Conservation (phyloP, 352 stramenopile genomes). For the Synura sp. region DNA sequence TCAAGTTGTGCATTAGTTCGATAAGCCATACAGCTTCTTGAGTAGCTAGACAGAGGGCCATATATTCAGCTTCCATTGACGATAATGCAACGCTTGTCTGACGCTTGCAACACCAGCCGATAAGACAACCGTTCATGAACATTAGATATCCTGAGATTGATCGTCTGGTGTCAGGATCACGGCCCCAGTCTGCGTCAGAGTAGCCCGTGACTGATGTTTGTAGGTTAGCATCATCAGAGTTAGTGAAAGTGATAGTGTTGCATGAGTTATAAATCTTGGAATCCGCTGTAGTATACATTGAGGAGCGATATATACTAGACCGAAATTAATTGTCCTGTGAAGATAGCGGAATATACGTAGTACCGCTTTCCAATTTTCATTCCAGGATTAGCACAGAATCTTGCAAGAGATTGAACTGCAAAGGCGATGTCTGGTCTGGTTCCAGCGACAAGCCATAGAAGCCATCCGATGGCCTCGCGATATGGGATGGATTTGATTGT, state of each 20-base stretch:
- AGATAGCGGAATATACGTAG: not conserved
- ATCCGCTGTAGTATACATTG: not conserved
- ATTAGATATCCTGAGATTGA: slow-evolving; percentile 10
- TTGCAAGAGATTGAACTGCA: not conserved
- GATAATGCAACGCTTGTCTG: not conserved
- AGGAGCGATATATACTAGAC: not conserved
- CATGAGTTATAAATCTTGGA: slow-evolving; percentile 8
- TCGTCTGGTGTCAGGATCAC: slow-evolving; percentile 3
- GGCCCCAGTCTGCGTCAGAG: not conserved
- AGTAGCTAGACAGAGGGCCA: not conserved
- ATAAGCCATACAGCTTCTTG: slow-evolving; percentile 16
- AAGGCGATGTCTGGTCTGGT: not conserved
- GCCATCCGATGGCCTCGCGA: not conserved
- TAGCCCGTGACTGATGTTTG: not conserved
- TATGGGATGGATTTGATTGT: not conserved
- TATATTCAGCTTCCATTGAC: slow-evolving; percentile 25
- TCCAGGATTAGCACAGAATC: not conserved
- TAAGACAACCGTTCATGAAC: not conserved
- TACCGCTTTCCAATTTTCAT: not conserved
- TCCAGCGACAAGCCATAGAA: not conserved
- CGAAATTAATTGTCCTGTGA: not conserved
- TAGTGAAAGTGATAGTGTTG: not conserved
- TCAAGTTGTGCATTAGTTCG: not conserved
- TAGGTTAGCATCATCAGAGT: slow-evolving; percentile 1
- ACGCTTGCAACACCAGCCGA: not conserved